Conservation (phyloP, 1,284 basidiomycete genomes). For the Chiua sp. region DNA sequence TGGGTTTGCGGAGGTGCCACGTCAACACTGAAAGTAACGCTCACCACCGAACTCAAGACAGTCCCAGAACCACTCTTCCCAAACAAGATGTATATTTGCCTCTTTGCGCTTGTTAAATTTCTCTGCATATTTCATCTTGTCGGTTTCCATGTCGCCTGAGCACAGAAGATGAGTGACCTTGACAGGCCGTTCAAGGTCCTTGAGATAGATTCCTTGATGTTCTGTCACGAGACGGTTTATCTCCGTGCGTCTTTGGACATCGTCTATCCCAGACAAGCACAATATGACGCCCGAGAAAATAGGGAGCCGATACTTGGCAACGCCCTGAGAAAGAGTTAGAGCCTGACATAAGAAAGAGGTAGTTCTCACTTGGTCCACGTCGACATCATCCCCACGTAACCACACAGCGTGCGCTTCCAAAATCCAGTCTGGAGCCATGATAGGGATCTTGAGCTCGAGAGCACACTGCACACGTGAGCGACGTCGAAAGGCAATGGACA, state of each 20-base stretch:
- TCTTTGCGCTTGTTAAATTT: slow-evolving; percentile 71
- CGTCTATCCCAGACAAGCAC: slow-evolving; percentile 70
- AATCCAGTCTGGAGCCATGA: slow-evolving; percentile 77
- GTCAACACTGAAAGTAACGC: slow-evolving; percentile 9
- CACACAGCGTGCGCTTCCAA: slow-evolving; percentile 70
- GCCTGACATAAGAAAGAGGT: slow-evolving; percentile 25
- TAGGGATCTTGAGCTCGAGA: slow-evolving; percentile 72
- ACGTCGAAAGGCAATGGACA: neutral
- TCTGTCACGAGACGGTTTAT: slow-evolving; percentile 60
- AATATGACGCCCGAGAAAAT: slow-evolving; percentile 68
- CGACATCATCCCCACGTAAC: slow-evolving; percentile 78
- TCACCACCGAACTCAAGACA: slow-evolving; percentile 69
- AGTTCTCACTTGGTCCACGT: slow-evolving; percentile 51
- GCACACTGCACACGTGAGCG: slow-evolving; percentile 60
- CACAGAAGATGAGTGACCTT: slow-evolving; percentile 73
- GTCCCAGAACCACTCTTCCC: slow-evolving; percentile 91
- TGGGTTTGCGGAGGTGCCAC: neutral
- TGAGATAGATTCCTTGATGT: slow-evolving; percentile 63
- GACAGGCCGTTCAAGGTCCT: slow-evolving; percentile 69
- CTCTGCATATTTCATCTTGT: slow-evolving; percentile 73
- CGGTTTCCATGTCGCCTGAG: slow-evolving; percentile 50
- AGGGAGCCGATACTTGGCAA: slow-evolving; percentile 61
- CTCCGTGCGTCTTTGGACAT: slow-evolving; percentile 54
- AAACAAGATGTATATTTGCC: slow-evolving; percentile 71
- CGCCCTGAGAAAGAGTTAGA: slow-evolving; percentile 44